phyloP scores from a whole-genome alignment of 2,329 filamentous ascomycete species.

The Monosporascus sp. region DNA sequence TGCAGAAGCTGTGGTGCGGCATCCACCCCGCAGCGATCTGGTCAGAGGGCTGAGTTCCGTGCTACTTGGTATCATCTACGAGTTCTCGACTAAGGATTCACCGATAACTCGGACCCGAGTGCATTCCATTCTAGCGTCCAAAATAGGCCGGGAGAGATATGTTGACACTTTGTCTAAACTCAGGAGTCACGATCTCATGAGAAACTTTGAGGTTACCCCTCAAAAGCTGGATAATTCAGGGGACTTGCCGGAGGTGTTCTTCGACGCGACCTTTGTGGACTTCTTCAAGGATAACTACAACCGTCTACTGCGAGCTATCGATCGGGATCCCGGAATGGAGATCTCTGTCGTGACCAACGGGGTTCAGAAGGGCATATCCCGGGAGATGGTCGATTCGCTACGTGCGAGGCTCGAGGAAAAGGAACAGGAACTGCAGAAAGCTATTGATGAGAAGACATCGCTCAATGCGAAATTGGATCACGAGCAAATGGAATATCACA shows the following conservation, averaged over 20 bases:
- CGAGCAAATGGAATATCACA: slow-evolving; percentile 67
- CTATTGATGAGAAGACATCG: slow-evolving; percentile 38
- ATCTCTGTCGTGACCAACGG: slow-evolving; percentile 75
- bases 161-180: slow-evolving; percentile 74
- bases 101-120: slow-evolving; percentile 77
- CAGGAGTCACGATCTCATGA: slow-evolving; percentile 69
- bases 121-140: slow-evolving; percentile 69
- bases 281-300: slow-evolving; percentile 97
- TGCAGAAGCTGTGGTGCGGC: slow-evolving; percentile 64
- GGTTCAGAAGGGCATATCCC: slow-evolving; percentile 83
- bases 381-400: slow-evolving; percentile 83
- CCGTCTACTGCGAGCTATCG: slow-evolving; percentile 75
- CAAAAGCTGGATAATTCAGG: slow-evolving; percentile 55
- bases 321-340: slow-evolving; percentile 84
- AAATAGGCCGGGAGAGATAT: slow-evolving; percentile 81
- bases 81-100: slow-evolving; percentile 97
- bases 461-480: slow-evolving; percentile 57
- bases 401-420: slow-evolving; percentile 72
- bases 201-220: slow-evolving; percentile 83
- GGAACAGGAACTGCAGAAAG: slow-evolving; percentile 44
- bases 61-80: slow-evolving; percentile 83
- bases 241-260: slow-evolving; percentile 72
- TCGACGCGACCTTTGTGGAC: slow-evolving; percentile 81
- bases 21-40: slow-evolving; percentile 56
- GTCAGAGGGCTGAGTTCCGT: slow-evolving; percentile 79